Base-by-base conservation (phyloP, 208 protist species). In the Lotmaria passim region DNA sequence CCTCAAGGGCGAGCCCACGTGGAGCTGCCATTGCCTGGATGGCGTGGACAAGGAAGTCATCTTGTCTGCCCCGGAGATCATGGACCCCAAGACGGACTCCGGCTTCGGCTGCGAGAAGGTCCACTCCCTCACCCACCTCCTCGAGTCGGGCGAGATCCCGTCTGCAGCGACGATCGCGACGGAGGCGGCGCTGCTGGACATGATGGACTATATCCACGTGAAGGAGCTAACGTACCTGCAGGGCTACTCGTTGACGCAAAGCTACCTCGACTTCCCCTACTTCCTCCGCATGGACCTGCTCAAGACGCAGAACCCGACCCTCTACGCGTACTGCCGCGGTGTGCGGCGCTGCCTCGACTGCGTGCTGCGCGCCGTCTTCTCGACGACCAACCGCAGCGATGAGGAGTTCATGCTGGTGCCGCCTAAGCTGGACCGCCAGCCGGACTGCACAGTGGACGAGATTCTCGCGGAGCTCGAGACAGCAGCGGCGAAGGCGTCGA, bases 41-140 rank as follows among this genome's bases (percentile, higher is more conserved):
- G 85, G 81, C 44, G 76, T 90, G 6, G 79, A 95, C 63, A 83
- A 85, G 73, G 90, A 95, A 71, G 67, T 84, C 50, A 87, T 95
- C 50, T 79, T 95, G 6, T 88, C 85, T 1, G 86, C 90, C 0
- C 86, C 87, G 8, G 90, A 95, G 76, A 81, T 95, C 48, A 93
- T 95, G 90, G 90, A 95, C 70, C 75, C 87, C 58, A 92, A 95
- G 79, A 95, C 90, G 58, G 90, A 95, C 73, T 79, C 86, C 14
- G 84, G 87, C 55, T 90, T 83, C 53, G 83, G 83, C 55, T 90
- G 75, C 80, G 70, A 79, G 39, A 36, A 53, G 11, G 67, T 89
- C 19, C 53, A 65, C 58, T 93, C 87, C 14, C 79, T 95, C 34
- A 48, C 86, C 23, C 44, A 69, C 51, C 61, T 92, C 12, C 69